Conservation (phyloP, 345 rosid species). For the Heritiera littoralis region DNA sequence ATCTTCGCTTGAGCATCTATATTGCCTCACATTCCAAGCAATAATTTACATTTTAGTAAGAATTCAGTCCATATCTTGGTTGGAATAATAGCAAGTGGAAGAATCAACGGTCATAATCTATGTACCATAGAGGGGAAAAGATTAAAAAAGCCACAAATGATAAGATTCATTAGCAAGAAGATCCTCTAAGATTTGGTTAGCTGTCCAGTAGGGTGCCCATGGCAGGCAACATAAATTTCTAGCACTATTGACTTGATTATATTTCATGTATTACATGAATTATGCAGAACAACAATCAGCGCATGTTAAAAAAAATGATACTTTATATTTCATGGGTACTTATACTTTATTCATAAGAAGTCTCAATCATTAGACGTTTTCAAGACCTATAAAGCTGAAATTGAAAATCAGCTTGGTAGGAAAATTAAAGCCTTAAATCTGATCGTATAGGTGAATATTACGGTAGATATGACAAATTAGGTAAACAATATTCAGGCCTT, state of each 20-base stretch:
- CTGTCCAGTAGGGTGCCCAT: constrained; percentile 32
- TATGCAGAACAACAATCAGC: not conserved
- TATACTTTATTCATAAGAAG: no score
- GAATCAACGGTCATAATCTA: constrained; percentile 26
- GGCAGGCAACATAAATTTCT: not conserved
- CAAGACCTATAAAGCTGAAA: no score
- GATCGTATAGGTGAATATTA: no score
- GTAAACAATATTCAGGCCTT: no score
- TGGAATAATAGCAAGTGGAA: constrained; percentile 45
- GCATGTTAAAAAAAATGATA: not conserved
- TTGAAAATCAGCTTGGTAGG: no score
- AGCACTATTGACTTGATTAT: not conserved
- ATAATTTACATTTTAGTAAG: constrained; percentile 21
- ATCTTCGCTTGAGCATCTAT: constrained; percentile 32
- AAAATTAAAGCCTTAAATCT: no score
- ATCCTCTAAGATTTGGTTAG: constrained; percentile 46
- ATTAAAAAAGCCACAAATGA: constrained; percentile 23
- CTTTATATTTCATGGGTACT: no score
- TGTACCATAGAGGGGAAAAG: constrained; percentile 5
- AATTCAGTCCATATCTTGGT: constrained; percentile 40
- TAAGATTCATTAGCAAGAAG: constrained; percentile 30
- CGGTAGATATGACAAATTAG: no score
- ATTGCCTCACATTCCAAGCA: constrained; percentile 25
- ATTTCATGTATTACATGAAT: constrained; percentile 2
- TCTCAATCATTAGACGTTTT: no score